phyloP scores from a whole-genome alignment of 139 green algal species.

The Picochlorum sp. region DNA sequence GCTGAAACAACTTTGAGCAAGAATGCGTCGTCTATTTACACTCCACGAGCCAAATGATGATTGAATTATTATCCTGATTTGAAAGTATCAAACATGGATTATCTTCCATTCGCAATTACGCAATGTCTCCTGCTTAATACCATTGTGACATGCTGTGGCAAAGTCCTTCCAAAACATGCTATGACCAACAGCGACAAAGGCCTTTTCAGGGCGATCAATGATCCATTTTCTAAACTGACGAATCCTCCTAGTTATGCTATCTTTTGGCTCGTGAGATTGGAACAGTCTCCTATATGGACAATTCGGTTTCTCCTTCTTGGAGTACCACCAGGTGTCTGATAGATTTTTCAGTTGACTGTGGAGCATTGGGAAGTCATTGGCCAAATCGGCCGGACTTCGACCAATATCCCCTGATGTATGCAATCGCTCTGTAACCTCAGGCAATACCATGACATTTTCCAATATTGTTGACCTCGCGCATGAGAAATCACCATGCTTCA shows the following conservation, averaged over 20 bases:
- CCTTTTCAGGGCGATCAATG: constrained; percentile 32
- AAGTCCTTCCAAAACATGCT: constrained; percentile 52
- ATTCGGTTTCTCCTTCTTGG: constrained; percentile 33
- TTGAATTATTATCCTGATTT: too few species aligned
- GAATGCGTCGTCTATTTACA: too few species aligned
- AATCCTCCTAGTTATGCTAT: constrained; percentile 39
- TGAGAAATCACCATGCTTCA: constrained; percentile 14
- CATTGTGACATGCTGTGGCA: constrained; percentile 13
- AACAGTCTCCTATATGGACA: constrained; percentile 30
- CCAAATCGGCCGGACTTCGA: constrained; percentile 30
- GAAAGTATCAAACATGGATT: constrained; percentile 16
- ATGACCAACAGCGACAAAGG: constrained; percentile 64
- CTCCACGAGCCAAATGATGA: too few species aligned
- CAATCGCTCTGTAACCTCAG: constrained; percentile 42
- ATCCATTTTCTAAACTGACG: constrained; percentile 50
- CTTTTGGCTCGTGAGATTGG: constrained; percentile 30
- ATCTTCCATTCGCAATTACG: constrained; percentile 54
- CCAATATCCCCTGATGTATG: constrained; percentile 58
- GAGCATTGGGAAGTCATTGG: constrained; percentile 35
- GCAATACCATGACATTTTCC: constrained; percentile 5
- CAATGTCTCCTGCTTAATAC: constrained; percentile 23
- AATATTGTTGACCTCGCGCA: constrained; percentile 17
- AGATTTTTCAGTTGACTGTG: constrained; percentile 27
- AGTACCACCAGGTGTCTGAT: constrained; percentile 56
- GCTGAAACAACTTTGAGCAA: too few species aligned